Conservation (phyloP, 768 basidiomycete species). For the Mycena pura region DNA sequence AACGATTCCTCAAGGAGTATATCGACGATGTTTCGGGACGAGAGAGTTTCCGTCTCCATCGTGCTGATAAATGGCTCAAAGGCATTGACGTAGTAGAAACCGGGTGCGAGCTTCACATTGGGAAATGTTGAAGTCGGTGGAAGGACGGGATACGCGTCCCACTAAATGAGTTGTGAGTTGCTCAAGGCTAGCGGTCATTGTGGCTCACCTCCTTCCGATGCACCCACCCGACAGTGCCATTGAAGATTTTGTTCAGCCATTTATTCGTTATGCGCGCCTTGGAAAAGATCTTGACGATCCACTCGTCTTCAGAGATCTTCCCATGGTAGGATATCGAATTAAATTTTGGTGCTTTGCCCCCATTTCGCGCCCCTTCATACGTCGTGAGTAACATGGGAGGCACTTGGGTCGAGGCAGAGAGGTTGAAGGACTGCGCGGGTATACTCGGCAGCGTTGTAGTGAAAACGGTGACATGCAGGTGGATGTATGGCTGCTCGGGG, state of each 20-base stretch:
- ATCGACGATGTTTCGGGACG: slow-evolving; percentile 85
- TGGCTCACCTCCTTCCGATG: slow-evolving; percentile 72
- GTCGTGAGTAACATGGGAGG: slow-evolving; percentile 80
- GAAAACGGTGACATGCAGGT: slow-evolving; percentile 88
- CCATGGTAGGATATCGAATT: slow-evolving; percentile 88
- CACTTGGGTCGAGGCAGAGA: slow-evolving; percentile 48
- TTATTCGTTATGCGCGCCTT: slow-evolving; percentile 66
- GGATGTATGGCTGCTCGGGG: slow-evolving; percentile 77
- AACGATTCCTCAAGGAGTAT: slow-evolving; percentile 78
- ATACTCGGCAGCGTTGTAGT: slow-evolving; percentile 73
- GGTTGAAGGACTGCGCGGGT: slow-evolving; percentile 73
- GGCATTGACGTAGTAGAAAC: slow-evolving; percentile 90
- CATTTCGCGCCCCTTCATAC: slow-evolving; percentile 60
- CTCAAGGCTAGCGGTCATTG: background rate
- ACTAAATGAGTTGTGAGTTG: slow-evolving; percentile 46
- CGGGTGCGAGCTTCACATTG: slow-evolving; percentile 76
- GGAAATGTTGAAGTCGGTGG: slow-evolving; percentile 73
- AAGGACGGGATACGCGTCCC: slow-evolving; percentile 82
- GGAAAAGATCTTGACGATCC: slow-evolving; percentile 91
- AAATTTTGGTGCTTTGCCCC: slow-evolving; percentile 75
- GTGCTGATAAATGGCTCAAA: slow-evolving; percentile 92
- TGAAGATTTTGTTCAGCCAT: slow-evolving; percentile 72
- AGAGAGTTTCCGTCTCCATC: slow-evolving; percentile 93
- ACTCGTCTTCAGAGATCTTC: slow-evolving; percentile 58
- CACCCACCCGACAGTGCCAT: slow-evolving; percentile 78